Evolutionary conservation across 306 rosid species (phyloP).

Genomic region (Ziziphus jujuba): DNA sequence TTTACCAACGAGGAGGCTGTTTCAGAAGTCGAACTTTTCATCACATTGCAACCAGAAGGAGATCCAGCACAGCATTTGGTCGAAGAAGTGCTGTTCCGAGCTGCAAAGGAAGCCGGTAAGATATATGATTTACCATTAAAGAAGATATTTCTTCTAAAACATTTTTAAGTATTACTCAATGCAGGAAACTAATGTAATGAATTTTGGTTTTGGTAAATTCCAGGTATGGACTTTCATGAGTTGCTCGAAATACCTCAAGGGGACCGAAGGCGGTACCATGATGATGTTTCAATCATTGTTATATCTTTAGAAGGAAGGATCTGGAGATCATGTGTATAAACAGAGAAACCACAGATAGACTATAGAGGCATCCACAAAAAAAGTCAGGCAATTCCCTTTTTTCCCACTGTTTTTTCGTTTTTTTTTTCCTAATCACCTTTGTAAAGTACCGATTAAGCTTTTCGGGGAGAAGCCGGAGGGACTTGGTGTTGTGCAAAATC

Average conservation of each 20-base stretch:
- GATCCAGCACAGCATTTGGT: constrained; percentile 97
- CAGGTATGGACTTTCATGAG: constrained; percentile 95
- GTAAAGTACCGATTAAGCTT: constrained; percentile 45
- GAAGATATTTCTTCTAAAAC: background rate
- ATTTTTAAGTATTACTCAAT: constrained; percentile 4
- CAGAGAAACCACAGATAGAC: constrained; percentile 34
- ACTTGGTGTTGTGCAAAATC: constrained; percentile 46
- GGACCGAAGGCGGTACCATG: constrained; percentile 92
- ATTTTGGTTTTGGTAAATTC: constrained; percentile 17
- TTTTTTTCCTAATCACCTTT: constrained; percentile 43
- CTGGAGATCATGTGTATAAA: constrained; percentile 96
- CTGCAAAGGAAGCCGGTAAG: constrained; percentile 97
- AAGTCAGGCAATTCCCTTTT: constrained; percentile 54
- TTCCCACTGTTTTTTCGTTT: constrained; percentile 10
- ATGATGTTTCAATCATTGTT: constrained; percentile 92
- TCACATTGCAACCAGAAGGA: constrained; percentile 92
- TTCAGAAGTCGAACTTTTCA: constrained; percentile 90
- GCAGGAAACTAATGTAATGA: constrained; percentile 1
- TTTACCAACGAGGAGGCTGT: constrained; percentile 95
- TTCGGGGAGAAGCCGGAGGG: constrained; percentile 35
- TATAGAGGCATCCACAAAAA: constrained; percentile 48
- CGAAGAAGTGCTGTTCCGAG: constrained; percentile 90
- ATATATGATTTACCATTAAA: background rate
- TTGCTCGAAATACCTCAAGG: constrained; percentile 97
- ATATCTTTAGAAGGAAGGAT: constrained; percentile 98